Evolutionary conservation across 129 eudicot species (phyloP).

Genomic region (Chrysanthemum lavandulifolium): DNA sequence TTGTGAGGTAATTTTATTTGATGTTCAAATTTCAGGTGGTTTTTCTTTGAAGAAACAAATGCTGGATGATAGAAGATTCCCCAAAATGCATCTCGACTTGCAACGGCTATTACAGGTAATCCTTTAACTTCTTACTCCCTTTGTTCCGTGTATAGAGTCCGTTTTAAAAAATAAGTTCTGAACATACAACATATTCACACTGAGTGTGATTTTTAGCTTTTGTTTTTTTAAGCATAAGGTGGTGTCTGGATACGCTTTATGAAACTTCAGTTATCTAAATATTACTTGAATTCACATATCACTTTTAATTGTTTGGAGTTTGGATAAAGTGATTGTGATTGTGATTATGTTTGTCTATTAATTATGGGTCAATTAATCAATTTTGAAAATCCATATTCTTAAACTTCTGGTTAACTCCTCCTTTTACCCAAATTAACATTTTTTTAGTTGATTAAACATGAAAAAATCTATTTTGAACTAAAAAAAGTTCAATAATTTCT

Average conservation of each 20-base stretch:
- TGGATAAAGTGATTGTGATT: no score
- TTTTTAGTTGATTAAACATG: no score
- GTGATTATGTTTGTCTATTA: no score
- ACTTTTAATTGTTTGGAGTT: no score
- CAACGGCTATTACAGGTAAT: slow-evolving; percentile 91
- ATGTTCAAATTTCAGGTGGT: slow-evolving; percentile 56
- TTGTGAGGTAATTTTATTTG: background rate
- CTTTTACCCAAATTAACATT: no score
- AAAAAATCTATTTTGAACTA: no score
- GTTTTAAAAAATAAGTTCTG: background rate
- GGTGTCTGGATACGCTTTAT: background rate
- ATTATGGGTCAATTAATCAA: no score
- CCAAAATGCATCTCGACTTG: slow-evolving; percentile 96
- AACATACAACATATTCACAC: background rate
- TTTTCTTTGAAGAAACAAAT: slow-evolving; percentile 79
- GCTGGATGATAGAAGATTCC: slow-evolving; percentile 87
- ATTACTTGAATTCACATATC: no score
- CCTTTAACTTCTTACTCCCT: background rate
- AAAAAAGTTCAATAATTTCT: no score
- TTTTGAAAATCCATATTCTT: no score
- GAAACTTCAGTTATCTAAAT: background rate
- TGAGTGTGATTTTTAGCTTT: no score
- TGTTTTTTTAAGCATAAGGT: background rate
- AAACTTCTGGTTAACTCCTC: no score
- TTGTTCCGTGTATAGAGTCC: background rate